phyloP scores from a whole-genome alignment of 768 basidiomycete species.

The Naganishia vishniacii region DNA sequence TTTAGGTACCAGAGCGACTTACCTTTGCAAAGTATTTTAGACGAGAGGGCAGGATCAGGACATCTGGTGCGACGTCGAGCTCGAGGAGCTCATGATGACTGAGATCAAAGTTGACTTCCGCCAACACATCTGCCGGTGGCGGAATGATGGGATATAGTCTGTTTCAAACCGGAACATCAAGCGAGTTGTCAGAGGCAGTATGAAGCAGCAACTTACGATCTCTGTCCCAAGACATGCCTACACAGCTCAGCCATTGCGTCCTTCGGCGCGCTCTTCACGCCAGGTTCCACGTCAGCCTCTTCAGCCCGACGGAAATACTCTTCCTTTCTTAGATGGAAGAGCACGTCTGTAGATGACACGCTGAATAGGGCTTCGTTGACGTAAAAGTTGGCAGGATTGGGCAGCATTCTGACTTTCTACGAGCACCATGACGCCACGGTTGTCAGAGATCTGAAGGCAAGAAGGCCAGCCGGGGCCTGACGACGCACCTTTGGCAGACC shows the following conservation, averaged over 20 bases:
- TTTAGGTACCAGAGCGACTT: conserved; percentile 28
- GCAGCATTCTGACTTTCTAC: conserved; percentile 71
- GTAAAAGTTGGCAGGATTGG: conserved; percentile 81
- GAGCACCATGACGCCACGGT: not conserved
- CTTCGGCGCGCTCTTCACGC: conserved; percentile 44
- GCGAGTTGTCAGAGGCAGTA: not conserved
- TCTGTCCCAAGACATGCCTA: conserved; percentile 75
- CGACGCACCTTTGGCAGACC: conserved; percentile 48
- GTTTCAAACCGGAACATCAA: conserved; percentile 13
- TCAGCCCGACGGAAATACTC: conserved; percentile 66
- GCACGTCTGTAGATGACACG: conserved; percentile 72
- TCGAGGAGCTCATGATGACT: conserved; percentile 62
- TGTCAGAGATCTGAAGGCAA: not conserved
- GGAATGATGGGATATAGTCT: conserved; percentile 97
- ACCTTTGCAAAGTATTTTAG: conserved; percentile 89
- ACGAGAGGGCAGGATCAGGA: conserved; percentile 78
- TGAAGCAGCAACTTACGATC: conserved; percentile 57
- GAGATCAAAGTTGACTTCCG: conserved; percentile 84
- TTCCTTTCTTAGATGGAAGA: conserved; percentile 83
- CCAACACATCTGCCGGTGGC: conserved; percentile 63
- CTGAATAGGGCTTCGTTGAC: conserved; percentile 77
- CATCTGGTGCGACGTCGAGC: conserved; percentile 64
- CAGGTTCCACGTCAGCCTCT: conserved; percentile 54
- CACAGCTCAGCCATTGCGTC: conserved; percentile 76
- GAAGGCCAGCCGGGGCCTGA: not conserved